A percentile compares a stretch with the other conserved stretches of the same genome.
Evolutionary conservation across 192 early-diverging fungal genomes (phyloP).

Genomic region (Coemansia sp.): DNA sequence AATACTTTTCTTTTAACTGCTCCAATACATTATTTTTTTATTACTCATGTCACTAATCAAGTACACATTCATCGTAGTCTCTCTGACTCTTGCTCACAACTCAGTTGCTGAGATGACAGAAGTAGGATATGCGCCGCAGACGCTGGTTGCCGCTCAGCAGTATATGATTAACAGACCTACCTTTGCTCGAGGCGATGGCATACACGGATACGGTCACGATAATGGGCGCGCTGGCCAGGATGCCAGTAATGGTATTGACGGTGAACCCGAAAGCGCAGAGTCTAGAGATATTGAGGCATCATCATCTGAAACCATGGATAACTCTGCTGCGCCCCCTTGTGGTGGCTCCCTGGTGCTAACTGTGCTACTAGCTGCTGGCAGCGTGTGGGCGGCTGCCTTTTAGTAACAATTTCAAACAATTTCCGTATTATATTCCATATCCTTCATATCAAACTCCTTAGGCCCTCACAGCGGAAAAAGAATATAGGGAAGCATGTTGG

Average conservation of each 20-base stretch:
- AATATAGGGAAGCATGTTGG: constrained; percentile 52
- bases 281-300: not conserved
- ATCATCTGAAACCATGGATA: constrained; percentile 15
- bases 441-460: too few relatives aligned
- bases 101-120: constrained; percentile 12
- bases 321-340: constrained; percentile 11
- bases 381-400: constrained; percentile 5
- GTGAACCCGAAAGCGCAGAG: not conserved
- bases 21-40: not conserved
- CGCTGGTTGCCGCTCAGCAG: constrained; percentile 36
- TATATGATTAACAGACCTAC: constrained; percentile 28
- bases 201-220: not conserved
- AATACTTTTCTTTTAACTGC: not conserved
- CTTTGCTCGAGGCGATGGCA: not conserved
- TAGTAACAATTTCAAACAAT: not conserved
- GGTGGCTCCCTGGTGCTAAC: not conserved
- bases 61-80: not conserved
- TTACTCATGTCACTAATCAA: not conserved
- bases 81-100: not conserved
- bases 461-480: too few relatives aligned
- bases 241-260: too few relatives aligned
- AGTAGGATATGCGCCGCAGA: constrained; percentile 48
- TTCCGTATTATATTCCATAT: too few relatives aligned
- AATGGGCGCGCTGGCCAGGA: constrained; percentile 16
- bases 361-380: not conserved